phyloP scores from a whole-genome alignment of 768 basidiomycete genomes.

The Tephrocybe sp. region DNA sequence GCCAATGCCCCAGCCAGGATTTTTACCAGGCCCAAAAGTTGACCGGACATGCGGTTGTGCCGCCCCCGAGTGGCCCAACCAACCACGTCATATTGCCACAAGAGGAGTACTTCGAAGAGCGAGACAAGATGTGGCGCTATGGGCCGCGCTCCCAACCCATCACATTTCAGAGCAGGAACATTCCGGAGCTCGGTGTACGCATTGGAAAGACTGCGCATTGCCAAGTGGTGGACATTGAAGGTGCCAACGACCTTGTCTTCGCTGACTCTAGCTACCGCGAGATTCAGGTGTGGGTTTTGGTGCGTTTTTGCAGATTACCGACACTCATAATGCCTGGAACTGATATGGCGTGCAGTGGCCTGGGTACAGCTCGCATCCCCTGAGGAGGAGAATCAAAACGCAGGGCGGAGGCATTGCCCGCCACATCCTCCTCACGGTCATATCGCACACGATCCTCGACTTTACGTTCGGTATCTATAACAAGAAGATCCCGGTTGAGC shows the following conservation, averaged over 20 bases:
- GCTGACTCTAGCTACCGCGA: conserved; percentile 21
- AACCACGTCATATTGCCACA: conserved; percentile 30
- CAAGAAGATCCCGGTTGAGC: conserved; percentile 27
- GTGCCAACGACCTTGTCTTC: conserved; percentile 22
- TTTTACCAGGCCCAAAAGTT: conserved; percentile 1
- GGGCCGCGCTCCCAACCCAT: conserved; percentile 25
- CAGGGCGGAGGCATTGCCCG: conserved; percentile 31
- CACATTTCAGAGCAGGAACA: conserved; percentile 26
- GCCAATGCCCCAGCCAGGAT: conserved; percentile 6
- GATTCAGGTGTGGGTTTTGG: conserved; percentile 35
- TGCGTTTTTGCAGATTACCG: conserved; percentile 17
- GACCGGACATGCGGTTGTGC: background rate
- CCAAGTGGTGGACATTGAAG: conserved; percentile 18
- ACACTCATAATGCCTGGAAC: background rate
- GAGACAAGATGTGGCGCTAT: conserved; percentile 9
- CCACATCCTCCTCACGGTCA: conserved; percentile 26
- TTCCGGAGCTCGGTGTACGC: conserved; percentile 29
- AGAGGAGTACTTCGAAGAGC: conserved; percentile 18
- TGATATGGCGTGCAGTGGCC: conserved; percentile 40
- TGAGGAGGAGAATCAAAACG: conserved; percentile 37
- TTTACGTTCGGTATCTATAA: conserved; percentile 28
- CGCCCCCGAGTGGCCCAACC: conserved; percentile 18
- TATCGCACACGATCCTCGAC: conserved; percentile 30
- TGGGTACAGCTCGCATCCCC: conserved; percentile 39
- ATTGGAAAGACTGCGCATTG: conserved; percentile 25